Conservation (phyloP, 75 land plant genomes). For the Selaginella moellendorffii region DNA sequence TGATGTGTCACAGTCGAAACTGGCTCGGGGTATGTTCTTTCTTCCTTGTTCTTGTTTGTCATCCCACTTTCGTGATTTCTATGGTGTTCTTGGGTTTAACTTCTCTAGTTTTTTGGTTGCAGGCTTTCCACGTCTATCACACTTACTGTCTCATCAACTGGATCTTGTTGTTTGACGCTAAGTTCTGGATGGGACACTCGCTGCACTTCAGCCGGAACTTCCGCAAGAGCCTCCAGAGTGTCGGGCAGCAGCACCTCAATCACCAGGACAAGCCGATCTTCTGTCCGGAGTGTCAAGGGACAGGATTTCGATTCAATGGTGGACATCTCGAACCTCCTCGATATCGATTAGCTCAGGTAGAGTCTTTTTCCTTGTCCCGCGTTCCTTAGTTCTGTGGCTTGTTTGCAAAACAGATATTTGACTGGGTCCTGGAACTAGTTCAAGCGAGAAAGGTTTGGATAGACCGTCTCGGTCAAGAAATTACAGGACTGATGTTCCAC, state of each 20-base stretch:
- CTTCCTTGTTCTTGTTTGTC: too few relatives aligned
- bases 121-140: slow-evolving; percentile 92
- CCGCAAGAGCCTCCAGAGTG: not conserved
- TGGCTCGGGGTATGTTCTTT: slow-evolving; percentile 48
- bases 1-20: slow-evolving; percentile 86
- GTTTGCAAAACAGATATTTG: slow-evolving; percentile 38
- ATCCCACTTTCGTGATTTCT: not conserved
- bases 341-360: slow-evolving; percentile 56
- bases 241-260: slow-evolving; percentile 14
- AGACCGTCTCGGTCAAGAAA: slow-evolving; percentile 34
- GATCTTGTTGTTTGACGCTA: slow-evolving; percentile 67
- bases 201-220: slow-evolving; percentile 10
- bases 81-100: not conserved
- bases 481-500: slow-evolving; percentile 45
- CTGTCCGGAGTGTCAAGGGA: slow-evolving; percentile 97
- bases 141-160: slow-evolving; percentile 74
- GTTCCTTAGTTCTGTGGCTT: not conserved
- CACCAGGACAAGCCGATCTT: slow-evolving; percentile 32
- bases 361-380: not conserved
- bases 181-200: slow-evolving; percentile 29
- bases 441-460: slow-evolving; percentile 68
- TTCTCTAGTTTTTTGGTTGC: not conserved
- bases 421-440: slow-evolving; percentile 40
- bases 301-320: slow-evolving; percentile 40
- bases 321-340: slow-evolving; percentile 61